These are phyloP conservation scores for Pestalotiopsis sp. DNA, from an alignment of 2,329 filamentous ascomycete species.

Conservation along the genomic window DNA sequence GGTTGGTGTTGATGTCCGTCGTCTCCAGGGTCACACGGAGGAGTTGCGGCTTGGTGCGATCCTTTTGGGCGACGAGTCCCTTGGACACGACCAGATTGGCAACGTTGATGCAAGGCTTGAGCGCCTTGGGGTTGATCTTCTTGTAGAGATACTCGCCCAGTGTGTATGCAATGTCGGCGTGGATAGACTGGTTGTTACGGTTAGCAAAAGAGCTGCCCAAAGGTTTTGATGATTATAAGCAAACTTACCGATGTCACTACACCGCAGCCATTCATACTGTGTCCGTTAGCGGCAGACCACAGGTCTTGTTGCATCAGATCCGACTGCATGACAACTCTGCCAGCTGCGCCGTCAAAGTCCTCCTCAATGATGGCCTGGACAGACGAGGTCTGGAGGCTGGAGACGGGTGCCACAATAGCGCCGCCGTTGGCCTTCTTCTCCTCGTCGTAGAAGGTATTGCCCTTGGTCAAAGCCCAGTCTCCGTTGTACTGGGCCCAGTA, in stretches of 20 bases:
- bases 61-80: conserved; percentile 34
- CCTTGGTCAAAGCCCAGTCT: conserved; percentile 73
- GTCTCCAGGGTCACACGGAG: conserved; percentile 32
- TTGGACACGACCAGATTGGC: conserved; percentile 39
- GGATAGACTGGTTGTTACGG: conserved; percentile 40
- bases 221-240: background rate
- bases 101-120: conserved; percentile 36
- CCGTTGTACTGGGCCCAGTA: conserved; percentile 69
- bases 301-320: conserved; percentile 43
- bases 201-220: background rate
- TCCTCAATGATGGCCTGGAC: conserved; percentile 42
- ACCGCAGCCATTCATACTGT: conserved; percentile 44
- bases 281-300: conserved; percentile 40
- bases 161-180: conserved; percentile 68
- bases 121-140: conserved; percentile 34
- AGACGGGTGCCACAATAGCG: background rate
- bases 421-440: conserved; percentile 1
- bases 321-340: conserved; percentile 37
- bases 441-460: conserved; percentile 41
- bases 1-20: conserved; percentile 47
- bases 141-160: conserved; percentile 62
- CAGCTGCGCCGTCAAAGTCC: conserved; percentile 25
- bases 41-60: conserved; percentile 31
- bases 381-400: conserved; percentile 31
- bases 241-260: conserved; percentile 47